Percentiles rank a stretch among this genome's conserved stretches.
These are phyloP conservation scores for Boletus pseudopeckii DNA, from an alignment of 768 basidiomycete species.

Conservation along the genomic window DNA sequence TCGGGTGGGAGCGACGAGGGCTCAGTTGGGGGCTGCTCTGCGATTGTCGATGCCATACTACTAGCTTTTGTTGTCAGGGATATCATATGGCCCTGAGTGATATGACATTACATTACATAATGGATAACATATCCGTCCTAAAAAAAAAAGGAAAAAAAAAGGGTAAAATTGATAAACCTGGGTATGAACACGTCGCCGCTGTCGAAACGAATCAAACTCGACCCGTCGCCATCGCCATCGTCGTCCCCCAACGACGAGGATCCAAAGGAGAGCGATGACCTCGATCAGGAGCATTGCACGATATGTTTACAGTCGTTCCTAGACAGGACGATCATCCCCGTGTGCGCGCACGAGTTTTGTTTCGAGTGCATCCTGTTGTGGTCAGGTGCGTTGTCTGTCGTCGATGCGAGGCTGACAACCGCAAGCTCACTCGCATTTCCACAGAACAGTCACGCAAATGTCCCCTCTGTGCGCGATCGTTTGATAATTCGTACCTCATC, in stretches of 20 bases:
- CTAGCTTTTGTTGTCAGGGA: too few relatives aligned
- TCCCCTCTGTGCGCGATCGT: slow-evolving; percentile 66
- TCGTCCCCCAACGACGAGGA: slow-evolving; percentile 1
- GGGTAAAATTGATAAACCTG: not conserved
- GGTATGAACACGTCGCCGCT: slow-evolving; percentile 14
- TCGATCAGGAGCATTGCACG: slow-evolving; percentile 53
- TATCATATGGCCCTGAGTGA: too few relatives aligned
- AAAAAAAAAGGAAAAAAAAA: not conserved
- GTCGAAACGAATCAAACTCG: slow-evolving; percentile 39
- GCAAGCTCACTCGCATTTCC: not conserved
- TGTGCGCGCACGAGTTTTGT: slow-evolving; percentile 91
- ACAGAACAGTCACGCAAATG: slow-evolving; percentile 76
- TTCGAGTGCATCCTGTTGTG: slow-evolving; percentile 87
- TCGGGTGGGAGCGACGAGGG: slow-evolving; percentile 29
- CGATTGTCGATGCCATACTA: not conserved
- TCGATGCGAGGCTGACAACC: not conserved
- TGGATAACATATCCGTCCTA: not conserved
- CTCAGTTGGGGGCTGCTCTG: not conserved
- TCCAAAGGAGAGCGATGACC: not conserved
- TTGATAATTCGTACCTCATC: slow-evolving; percentile 69
- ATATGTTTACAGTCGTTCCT: slow-evolving; percentile 79
- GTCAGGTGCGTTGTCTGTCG: slow-evolving; percentile 56
- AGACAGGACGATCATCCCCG: slow-evolving; percentile 79
- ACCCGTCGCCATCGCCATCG: slow-evolving; percentile 19
- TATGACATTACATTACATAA: not conserved